Base-by-base conservation (phyloP, 2,329 filamentous ascomycete species). In the Pestalotiopsis sp. region DNA sequence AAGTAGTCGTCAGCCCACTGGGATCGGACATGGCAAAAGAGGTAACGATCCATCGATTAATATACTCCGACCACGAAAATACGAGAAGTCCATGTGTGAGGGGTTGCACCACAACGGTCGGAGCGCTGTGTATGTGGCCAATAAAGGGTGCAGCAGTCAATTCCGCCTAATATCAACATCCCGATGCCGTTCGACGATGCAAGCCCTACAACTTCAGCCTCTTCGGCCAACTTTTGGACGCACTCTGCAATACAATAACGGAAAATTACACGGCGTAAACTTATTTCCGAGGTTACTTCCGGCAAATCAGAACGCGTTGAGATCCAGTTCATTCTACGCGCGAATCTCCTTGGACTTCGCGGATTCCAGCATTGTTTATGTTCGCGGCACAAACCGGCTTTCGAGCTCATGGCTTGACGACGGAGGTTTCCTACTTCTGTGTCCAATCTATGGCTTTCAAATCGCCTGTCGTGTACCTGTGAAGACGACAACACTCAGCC, bases 21-120 rank as follows among this genome's bases (percentile, higher is more conserved):
- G 58, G 58, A 58, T 58, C 30, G 35, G 26, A n/a, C 24, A 61
- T 48, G 35, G 22, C 60, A 59, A 59, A 13, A 57, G 44, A 75
- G 58, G 74, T 74, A 76, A 75, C 73, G 67, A 75, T 76, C 73
- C 74, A 74, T 75, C 67, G 60, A 71, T 75, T 76, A 76, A 76
- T 76, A 58, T 74, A 74, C 67, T 68, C 7, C 38, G 2, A 35
- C 24, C 38, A 39, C 17, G 38, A 24, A n/a, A 61, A 35, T 58
- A 26, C 22, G 56, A 58, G 56, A 58, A 58, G 10, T 58, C 13
- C 24, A 26, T 58, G 68, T 64, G 60, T 52, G 39, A 66, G 26
- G 66, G 63, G 30, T 65, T 52, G 68, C 61, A 70, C 69, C 61
- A 68, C 63, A 56, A 26, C 60, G 66, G 61, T 40, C 52, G 68